phyloP scores from a whole-genome alignment of 768 basidiomycete genomes.

The Mycena amicta region DNA sequence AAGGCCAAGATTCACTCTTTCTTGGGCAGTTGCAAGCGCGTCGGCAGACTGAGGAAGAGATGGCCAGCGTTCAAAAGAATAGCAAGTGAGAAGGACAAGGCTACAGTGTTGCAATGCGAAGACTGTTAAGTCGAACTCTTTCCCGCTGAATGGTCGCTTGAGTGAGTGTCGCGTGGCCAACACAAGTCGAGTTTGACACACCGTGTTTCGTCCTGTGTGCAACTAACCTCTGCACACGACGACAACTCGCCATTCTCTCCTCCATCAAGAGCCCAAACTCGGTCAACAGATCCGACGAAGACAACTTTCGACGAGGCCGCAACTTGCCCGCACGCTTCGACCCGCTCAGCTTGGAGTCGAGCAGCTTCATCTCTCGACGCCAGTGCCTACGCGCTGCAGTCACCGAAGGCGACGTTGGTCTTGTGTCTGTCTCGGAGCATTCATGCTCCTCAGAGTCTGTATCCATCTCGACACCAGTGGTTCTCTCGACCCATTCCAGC shows the following conservation, averaged over 20 bases:
- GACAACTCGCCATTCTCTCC: conserved; percentile 71
- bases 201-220: conserved; percentile 35
- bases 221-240: conserved; percentile 62
- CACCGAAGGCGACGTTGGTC: conserved; percentile 1
- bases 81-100: too few species aligned
- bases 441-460: conserved; percentile 15
- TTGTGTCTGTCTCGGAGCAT: conserved; percentile 8
- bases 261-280: conserved; percentile 76
- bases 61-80: too few species aligned
- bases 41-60: too few species aligned
- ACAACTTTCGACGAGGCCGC: not conserved
- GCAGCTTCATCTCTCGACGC: conserved; percentile 19
- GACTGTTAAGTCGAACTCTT: too few species aligned
- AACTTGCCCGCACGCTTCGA: not conserved
- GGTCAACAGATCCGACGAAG: conserved; percentile 44
- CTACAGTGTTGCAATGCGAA: too few species aligned
- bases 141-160: too few species aligned
- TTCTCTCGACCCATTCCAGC: conserved; percentile 18
- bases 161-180: too few species aligned
- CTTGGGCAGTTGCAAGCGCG: too few species aligned
- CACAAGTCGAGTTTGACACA: too few species aligned
- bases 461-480: conserved; percentile 1
- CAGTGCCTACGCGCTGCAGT: conserved; percentile 12
- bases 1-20: too few species aligned
- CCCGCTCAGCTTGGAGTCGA: conserved; percentile 18